phyloP scores from a whole-genome alignment of 163 green algal species.

The Coccomyxa subellipsoidea region DNA sequence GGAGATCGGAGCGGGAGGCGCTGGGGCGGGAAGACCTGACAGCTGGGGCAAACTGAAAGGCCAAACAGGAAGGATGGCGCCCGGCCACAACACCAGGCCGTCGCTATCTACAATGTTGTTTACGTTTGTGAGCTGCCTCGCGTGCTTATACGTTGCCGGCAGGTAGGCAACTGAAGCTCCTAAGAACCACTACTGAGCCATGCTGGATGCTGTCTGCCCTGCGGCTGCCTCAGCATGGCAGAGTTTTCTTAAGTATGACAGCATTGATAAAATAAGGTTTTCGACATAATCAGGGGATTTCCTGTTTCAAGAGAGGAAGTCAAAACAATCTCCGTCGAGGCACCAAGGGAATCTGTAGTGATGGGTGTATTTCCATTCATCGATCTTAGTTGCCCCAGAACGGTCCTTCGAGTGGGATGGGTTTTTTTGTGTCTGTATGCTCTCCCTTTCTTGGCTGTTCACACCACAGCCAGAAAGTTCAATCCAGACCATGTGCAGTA shows the following conservation, averaged over 20 bases:
- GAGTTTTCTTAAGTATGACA: too few species aligned
- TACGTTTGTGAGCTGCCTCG: constrained; percentile 27
- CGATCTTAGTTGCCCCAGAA: too few species aligned
- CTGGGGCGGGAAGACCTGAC: neutral
- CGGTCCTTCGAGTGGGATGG: too few species aligned
- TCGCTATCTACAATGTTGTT: constrained; percentile 12
- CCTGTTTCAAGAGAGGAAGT: neutral
- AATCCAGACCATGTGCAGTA: too few species aligned
- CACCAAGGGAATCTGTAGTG: neutral
- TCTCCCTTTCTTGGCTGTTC: too few species aligned
- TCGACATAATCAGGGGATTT: too few species aligned
- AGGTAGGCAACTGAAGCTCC: constrained; percentile 9
- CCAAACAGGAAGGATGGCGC: neutral
- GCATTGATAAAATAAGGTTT: too few species aligned
- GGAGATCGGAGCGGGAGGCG: neutral
- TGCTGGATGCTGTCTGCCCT: neutral
- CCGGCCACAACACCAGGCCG: neutral
- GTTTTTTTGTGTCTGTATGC: too few species aligned
- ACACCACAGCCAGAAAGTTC: too few species aligned
- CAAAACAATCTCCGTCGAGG: neutral
- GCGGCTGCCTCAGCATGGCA: neutral
- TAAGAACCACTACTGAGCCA: neutral
- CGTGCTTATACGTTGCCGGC: constrained; percentile 34
- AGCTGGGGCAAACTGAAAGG: neutral
- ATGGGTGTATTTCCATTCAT: too few species aligned